Percentiles rank a stretch among this genome's conserved stretches.
Conservation (phyloP, 352 stramenopile species). For the Aphanomyces cochlioides region DNA sequence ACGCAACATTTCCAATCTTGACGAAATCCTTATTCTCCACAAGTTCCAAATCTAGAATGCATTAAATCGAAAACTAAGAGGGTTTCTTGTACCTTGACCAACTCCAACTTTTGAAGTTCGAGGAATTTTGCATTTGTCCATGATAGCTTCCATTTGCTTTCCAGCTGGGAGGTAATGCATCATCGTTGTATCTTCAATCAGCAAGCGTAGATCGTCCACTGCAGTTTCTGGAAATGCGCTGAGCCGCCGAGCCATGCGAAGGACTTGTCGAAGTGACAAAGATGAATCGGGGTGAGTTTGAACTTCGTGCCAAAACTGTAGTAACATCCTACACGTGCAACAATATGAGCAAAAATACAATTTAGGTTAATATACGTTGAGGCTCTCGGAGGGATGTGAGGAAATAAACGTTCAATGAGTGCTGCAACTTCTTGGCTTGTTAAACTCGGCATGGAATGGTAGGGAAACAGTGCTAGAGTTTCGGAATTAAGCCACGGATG, state of each 20-base stretch:
- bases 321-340: conserved; percentile 41
- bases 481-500: conserved; percentile 68
- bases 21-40: conserved; percentile 33
- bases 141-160: conserved; percentile 38
- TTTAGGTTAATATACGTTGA: conserved; percentile 43
- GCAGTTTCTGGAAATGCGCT: conserved; percentile 66
- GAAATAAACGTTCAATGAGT: conserved; percentile 52
- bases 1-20: conserved; percentile 61
- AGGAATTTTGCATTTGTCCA: conserved; percentile 31
- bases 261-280: conserved; percentile 60
- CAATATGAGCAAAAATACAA: neutral
- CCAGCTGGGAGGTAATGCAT: conserved; percentile 59
- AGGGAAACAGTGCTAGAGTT: conserved; percentile 75
- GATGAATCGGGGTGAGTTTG: conserved; percentile 48
- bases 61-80: conserved; percentile 2
- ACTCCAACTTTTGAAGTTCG: neutral
- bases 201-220: conserved; percentile 49
- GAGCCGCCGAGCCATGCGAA: conserved; percentile 60
- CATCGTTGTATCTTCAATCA: conserved; percentile 75
- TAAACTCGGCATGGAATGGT: conserved; percentile 53
- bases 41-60: neutral
- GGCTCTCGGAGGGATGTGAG: conserved; percentile 47
- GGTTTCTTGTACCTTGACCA: conserved; percentile 1
- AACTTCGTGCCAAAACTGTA: conserved; percentile 59
- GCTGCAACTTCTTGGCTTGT: conserved; percentile 43